Evolutionary conservation across 352 stramenopile genomes (phyloP).

Genomic region (Pythium guiyangense): DNA sequence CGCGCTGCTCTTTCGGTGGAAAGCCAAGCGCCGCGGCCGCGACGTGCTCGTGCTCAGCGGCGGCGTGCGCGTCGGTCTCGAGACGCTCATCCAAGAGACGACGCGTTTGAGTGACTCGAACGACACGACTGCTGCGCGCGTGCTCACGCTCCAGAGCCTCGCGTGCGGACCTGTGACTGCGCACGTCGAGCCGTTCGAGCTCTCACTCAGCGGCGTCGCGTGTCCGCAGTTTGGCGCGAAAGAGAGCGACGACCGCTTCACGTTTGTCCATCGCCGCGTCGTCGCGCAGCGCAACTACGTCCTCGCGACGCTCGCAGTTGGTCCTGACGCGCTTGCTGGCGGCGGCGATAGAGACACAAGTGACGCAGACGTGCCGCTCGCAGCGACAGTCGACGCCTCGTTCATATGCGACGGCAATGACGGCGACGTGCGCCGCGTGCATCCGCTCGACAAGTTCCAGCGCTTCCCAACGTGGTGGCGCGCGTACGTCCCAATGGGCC

Average conservation of each 20-base stretch:
- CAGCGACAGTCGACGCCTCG: slow-evolving; percentile 31
- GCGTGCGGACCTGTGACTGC: slow-evolving; percentile 61
- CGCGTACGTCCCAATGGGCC: slow-evolving; percentile 55
- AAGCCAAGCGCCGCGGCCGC: slow-evolving; percentile 57
- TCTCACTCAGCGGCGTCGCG: slow-evolving; percentile 37
- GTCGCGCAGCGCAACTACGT: slow-evolving; percentile 60
- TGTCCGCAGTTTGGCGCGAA: slow-evolving; percentile 54
- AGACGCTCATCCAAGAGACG: slow-evolving; percentile 54
- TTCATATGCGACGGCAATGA: slow-evolving; percentile 32
- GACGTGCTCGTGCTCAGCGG: slow-evolving; percentile 72
- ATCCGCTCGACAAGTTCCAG: slow-evolving; percentile 33
- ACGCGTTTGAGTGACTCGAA: not conserved
- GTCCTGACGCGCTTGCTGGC: slow-evolving; percentile 11
- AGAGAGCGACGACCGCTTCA: slow-evolving; percentile 42
- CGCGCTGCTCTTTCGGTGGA: slow-evolving; percentile 70
- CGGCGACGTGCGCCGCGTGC: slow-evolving; percentile 8
- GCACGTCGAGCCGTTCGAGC: slow-evolving; percentile 42
- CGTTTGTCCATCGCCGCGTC: slow-evolving; percentile 39
- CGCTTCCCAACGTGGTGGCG: slow-evolving; percentile 55
- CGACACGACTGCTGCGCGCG: slow-evolving; percentile 15
- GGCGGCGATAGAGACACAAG: slow-evolving; percentile 1
- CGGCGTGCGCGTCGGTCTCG: slow-evolving; percentile 51
- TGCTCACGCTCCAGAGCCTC: slow-evolving; percentile 45
- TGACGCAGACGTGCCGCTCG: slow-evolving; percentile 11
- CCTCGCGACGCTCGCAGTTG: slow-evolving; percentile 26